Base-by-base conservation (phyloP, 352 stramenopile species). In the Pythium rhizo-oryzae region DNA sequence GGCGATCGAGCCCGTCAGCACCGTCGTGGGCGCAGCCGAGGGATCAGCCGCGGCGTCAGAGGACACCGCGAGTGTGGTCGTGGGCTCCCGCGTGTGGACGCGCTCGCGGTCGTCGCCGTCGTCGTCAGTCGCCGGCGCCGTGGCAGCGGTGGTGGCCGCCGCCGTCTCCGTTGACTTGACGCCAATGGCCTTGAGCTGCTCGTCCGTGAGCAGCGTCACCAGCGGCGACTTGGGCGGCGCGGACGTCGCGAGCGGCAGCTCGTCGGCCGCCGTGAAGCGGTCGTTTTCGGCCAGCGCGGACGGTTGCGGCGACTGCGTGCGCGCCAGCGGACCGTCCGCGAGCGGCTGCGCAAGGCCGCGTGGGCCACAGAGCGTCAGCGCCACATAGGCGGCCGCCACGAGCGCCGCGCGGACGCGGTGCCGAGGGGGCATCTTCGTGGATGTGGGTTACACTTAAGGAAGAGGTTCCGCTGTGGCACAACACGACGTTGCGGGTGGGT, bases 101-200 rank as follows among this genome's bases (percentile, higher is more conserved):
- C 59, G 8, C 12, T 30, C 61, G 9, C 33, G 59, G 16, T 23
- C 30, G 11, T 65, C 46, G 41, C 33, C 58, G 6, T 56, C 58
- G 4, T 51, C 15, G 19, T 59, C n/a, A 8, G 41, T 47, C 5
- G 15, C 18, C 12, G 4, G 41, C 41, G 41, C 41, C 15, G 41
- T 7, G 13, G 41, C 18, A n/a, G 13, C 6, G 28, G 28, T 2
- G 2, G 41, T 47, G 13, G 13, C 21, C 5, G 13, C n/a, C 37
- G 12, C n/a, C 61, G 44, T 47, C 49, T 62, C 56, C 1, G 66
- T 68, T 4, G 44, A 21, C 49, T 74, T 74, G 25, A 74, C 56
- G 43, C 68, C 68, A 52, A 74, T 74, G 21, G 68, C 68, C 44
- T 67, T 67, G 41, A 74, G 68, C 52, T 74, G 68, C 49, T 74